Base-by-base conservation (phyloP, 352 stramenopile species). In the Phytophthora parvispora region DNA sequence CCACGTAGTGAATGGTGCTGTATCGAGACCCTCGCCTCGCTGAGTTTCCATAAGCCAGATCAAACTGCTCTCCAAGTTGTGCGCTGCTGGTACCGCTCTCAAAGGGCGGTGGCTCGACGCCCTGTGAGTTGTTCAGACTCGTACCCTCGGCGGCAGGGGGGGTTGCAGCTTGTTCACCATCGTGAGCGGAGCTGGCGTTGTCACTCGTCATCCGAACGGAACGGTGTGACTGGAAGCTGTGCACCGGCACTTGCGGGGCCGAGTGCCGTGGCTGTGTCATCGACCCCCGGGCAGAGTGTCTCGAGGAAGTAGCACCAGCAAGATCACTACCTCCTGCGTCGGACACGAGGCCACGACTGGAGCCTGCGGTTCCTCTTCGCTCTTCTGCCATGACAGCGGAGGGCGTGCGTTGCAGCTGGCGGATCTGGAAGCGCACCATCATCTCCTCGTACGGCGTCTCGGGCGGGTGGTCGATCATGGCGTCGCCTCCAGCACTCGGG, bases 351-450 rank as follows among this genome's bases (percentile, higher is more conserved):
- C 45, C 45, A 52, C 45, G 45, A 52, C 45, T 52, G 5, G 45
- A 52, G 5, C 22, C n/a, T 6, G 20, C 45, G 27, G 25, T 55
- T 22, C 48, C 48, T 55, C 48, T 13, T 25, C 48, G 48, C 15
- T 55, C 48, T 1, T 55, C 48, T 9, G 27, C 22, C 18, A 48
- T 48, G 40, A 24, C 20, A 55, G 27, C 27, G 13, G 48, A 71
- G 5, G 64, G 29, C 10, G 48, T 50, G 38, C 40, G 67, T 38
- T 60, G 47, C 24, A 77, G 28, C 24, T 58, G 65, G 13, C 75
- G 71, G 24, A 83, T 72, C 42, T 83, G 71, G 64, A 83, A 83
- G 2, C 75, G 75, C 34, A 72, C 59, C 64, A 83, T 74, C 71
- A 83, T 80, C 32, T 83, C 71, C 2, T 69, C 61, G 51, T 83